Conservation (phyloP, 2,329 filamentous ascomycete genomes). For the Zopfia rhizophila region DNA sequence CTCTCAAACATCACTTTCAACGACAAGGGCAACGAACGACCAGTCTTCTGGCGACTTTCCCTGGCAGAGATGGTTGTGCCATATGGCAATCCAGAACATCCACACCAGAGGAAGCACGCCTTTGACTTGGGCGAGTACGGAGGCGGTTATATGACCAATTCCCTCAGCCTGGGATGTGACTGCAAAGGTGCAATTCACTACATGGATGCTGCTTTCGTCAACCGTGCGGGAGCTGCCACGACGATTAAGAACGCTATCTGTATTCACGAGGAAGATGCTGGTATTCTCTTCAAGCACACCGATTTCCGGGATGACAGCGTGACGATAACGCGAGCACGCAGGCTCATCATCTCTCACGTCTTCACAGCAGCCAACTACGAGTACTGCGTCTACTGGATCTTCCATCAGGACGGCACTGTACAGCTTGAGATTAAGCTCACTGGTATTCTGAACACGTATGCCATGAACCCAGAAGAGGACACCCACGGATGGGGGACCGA, state of each 20-base stretch:
- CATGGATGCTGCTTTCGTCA: slow-evolving; percentile 87
- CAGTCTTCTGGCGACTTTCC: slow-evolving; percentile 88
- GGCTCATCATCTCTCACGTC: slow-evolving; percentile 88
- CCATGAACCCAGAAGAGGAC: slow-evolving; percentile 82
- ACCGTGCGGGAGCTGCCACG: slow-evolving; percentile 76
- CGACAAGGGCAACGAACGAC: slow-evolving; percentile 79
- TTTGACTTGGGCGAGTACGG: slow-evolving; percentile 86
- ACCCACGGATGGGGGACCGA: slow-evolving; percentile 89
- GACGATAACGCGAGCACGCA: slow-evolving; percentile 85
- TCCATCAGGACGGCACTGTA: slow-evolving; percentile 91
- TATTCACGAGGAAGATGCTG: slow-evolving; percentile 92
- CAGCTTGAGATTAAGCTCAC: slow-evolving; percentile 92
- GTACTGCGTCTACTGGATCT: slow-evolving; percentile 88
- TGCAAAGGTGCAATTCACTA: slow-evolving; percentile 94
- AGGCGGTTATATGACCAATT: slow-evolving; percentile 86
- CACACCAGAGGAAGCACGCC: slow-evolving; percentile 83
- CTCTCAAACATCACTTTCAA: slow-evolving; percentile 91
- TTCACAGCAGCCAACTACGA: slow-evolving; percentile 98
- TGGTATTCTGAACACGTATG: slow-evolving; percentile 91
- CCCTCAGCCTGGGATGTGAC: slow-evolving; percentile 78
- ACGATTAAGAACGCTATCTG: slow-evolving; percentile 95
- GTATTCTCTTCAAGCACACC: slow-evolving; percentile 92
- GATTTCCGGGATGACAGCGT: slow-evolving; percentile 92
- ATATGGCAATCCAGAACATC: slow-evolving; percentile 82
- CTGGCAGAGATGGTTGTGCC: slow-evolving; percentile 95